Percentiles rank a stretch among this genome's conserved stretches.
These are phyloP conservation scores for Fennellomyces sp. DNA, from an alignment of 371 early-diverging fungal genomes.

Conservation along the genomic window DNA sequence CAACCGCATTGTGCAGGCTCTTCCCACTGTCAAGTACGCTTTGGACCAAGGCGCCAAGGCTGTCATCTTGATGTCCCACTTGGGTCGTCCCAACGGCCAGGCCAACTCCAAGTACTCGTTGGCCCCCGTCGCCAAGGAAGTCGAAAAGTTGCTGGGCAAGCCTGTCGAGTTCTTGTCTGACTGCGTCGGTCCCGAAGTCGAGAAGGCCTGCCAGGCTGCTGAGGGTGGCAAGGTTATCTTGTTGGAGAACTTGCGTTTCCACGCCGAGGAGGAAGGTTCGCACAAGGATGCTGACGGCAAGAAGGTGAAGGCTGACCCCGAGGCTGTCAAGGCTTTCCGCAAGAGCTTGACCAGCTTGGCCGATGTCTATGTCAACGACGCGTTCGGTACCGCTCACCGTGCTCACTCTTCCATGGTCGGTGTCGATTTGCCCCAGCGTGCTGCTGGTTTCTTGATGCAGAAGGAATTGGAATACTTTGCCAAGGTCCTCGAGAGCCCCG, in stretches of 20 bases:
- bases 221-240: constrained; percentile 89
- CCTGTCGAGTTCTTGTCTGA: constrained; percentile 92
- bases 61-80: constrained; percentile 97
- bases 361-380: constrained; percentile 98
- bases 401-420: constrained; percentile 97
- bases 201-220: constrained; percentile 78
- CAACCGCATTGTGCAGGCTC: constrained; percentile 95
- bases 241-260: constrained; percentile 98
- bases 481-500: constrained; percentile 92
- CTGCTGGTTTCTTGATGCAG: constrained; percentile 98
- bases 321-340: constrained; percentile 86
- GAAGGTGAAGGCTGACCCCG: constrained; percentile 88
- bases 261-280: constrained; percentile 98
- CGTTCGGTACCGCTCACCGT: constrained; percentile 99
- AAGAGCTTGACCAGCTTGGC: constrained; percentile 90
- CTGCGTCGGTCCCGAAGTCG: constrained; percentile 93
- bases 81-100: constrained; percentile 98
- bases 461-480: constrained; percentile 99
- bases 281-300: constrained; percentile 89
- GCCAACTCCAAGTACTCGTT: constrained; percentile 88
- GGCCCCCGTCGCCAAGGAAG: constrained; percentile 90
- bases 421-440: constrained; percentile 86
- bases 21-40: constrained; percentile 95
- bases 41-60: constrained; percentile 85
- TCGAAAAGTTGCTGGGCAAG: constrained; percentile 78